phyloP scores from a whole-genome alignment of 2,329 filamentous ascomycete species.

The Pseudocercospora eumusae region DNA sequence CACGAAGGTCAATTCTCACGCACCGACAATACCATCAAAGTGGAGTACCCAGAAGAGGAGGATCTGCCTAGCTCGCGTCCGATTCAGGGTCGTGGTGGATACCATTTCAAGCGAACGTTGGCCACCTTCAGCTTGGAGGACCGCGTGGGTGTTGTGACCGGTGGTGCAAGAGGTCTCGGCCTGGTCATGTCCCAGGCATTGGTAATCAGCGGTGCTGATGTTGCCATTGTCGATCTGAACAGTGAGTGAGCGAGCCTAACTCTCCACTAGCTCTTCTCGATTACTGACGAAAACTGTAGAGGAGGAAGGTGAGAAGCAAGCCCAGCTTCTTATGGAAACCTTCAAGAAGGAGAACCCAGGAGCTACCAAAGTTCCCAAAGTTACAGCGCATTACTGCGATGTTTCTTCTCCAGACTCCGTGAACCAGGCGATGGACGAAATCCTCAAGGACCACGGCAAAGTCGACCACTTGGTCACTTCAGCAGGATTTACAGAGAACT shows the following conservation, averaged over 20 bases:
- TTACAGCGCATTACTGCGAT: conserved; percentile 88
- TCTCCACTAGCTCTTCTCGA: neutral
- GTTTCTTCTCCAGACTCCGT: conserved; percentile 81
- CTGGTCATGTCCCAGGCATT: conserved; percentile 91
- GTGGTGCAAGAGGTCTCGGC: conserved; percentile 84
- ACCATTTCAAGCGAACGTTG: conserved; percentile 82
- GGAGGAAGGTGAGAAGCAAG: conserved; percentile 80
- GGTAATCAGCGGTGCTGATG: conserved; percentile 81
- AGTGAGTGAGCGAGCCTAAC: conserved; percentile 61
- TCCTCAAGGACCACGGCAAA: conserved; percentile 69
- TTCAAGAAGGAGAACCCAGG: conserved; percentile 81
- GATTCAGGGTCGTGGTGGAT: conserved; percentile 73
- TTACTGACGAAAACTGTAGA: conserved; percentile 52
- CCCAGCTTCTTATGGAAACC: conserved; percentile 68
- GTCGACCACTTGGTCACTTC: conserved; percentile 93
- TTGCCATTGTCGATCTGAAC: conserved; percentile 93
- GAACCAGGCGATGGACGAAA: conserved; percentile 68
- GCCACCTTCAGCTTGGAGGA: conserved; percentile 84
- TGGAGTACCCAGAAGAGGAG: conserved; percentile 78
- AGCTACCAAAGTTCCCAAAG: conserved; percentile 70
- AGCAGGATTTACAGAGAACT: conserved; percentile 97
- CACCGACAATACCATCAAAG: conserved; percentile 74
- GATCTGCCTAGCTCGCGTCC: conserved; percentile 71
- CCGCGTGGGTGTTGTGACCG: conserved; percentile 81
- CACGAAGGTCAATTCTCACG: conserved; percentile 72